These are phyloP conservation scores for Neostapfia colusana DNA, from an alignment of 176 grass and related monocot genomes.

Conservation along the genomic window DNA sequence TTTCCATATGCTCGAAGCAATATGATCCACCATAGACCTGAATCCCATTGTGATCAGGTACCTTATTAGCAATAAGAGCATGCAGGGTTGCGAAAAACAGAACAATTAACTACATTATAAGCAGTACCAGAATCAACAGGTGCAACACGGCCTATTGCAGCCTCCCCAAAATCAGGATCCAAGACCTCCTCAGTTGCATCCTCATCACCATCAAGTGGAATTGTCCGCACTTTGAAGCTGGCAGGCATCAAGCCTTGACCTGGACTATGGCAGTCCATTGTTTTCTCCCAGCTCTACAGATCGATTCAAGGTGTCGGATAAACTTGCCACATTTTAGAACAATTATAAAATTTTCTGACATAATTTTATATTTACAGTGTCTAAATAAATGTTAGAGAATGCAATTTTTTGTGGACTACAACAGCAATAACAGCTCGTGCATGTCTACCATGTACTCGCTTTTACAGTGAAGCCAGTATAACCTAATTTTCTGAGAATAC, in stretches of 20 bases:
- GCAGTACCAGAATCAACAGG: conserved; percentile 87
- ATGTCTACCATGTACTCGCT: neutral
- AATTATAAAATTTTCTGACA: neutral
- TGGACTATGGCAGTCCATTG: conserved; percentile 95
- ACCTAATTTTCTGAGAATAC: neutral
- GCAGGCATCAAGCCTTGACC: conserved; percentile 92
- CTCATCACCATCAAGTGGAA: conserved; percentile 78
- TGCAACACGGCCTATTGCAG: conserved; percentile 88
- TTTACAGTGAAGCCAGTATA: neutral
- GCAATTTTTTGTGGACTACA: neutral
- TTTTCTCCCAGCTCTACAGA: conserved; percentile 91
- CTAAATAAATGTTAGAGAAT: neutral
- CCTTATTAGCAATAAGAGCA: neutral
- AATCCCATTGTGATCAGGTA: conserved; percentile 5
- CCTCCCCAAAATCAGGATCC: conserved; percentile 94
- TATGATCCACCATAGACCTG: conserved; percentile 96
- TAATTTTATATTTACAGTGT: neutral
- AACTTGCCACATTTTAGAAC: conserved; percentile 12
- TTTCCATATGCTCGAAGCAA: conserved; percentile 88
- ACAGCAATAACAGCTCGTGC: neutral
- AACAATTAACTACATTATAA: neutral
- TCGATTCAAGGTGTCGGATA: conserved; percentile 28
- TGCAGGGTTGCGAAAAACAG: conserved; percentile 16
- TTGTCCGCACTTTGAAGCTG: conserved; percentile 84
- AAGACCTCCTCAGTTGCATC: conserved; percentile 78